Evolutionary conservation across 805 yeast species (phyloP).

Genomic region (Sugiyamaella smithiae): DNA sequence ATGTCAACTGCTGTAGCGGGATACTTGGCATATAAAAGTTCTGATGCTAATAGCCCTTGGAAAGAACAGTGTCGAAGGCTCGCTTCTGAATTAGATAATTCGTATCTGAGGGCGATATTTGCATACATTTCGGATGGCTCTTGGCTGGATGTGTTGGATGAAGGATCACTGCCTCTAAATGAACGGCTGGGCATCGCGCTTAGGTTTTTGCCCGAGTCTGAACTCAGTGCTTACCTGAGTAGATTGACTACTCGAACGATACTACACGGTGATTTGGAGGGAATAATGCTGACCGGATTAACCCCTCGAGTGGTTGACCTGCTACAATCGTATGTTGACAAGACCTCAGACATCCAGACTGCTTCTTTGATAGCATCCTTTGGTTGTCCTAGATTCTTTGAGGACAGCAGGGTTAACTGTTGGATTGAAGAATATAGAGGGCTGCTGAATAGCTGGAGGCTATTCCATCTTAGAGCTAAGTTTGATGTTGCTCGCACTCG

Average conservation of each 20-base stretch:
- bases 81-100: conserved; percentile 85
- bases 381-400: conserved; percentile 81
- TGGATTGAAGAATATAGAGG: conserved; percentile 71
- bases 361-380: conserved; percentile 78
- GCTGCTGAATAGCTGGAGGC: conserved; percentile 74
- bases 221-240: conserved; percentile 63
- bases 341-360: conserved; percentile 88
- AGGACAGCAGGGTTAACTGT: conserved; percentile 64
- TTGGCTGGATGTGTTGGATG: conserved; percentile 95
- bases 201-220: conserved; percentile 77
- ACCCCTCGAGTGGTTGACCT: conserved; percentile 80
- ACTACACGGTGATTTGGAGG: conserved; percentile 81
- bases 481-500: conserved; percentile 78
- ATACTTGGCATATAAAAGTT: conserved; percentile 63
- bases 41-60: conserved; percentile 71
- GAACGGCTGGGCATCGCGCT: conserved; percentile 91
- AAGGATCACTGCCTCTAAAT: conserved; percentile 78
- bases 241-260: conserved; percentile 70
- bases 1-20: conserved; percentile 96
- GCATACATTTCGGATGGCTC: conserved; percentile 92
- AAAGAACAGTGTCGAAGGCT: conserved; percentile 85
- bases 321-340: conserved; percentile 80
- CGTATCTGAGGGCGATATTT: conserved; percentile 86
- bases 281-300: conserved; percentile 86
- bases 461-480: conserved; percentile 74